Conservation (phyloP, 2,329 filamentous ascomycete species). For the Calonectria honghensis region DNA sequence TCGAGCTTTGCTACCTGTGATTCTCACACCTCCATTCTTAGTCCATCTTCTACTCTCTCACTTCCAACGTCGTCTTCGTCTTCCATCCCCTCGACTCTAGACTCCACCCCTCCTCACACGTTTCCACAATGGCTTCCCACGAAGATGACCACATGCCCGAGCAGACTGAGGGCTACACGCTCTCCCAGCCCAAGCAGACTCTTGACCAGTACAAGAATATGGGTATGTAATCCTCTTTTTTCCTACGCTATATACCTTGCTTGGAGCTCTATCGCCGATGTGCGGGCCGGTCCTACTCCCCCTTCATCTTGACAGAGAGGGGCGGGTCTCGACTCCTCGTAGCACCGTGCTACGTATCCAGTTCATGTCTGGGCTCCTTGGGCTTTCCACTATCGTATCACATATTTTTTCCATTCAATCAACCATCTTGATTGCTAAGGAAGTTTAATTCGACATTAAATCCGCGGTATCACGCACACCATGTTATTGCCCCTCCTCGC, state of each 20-base stretch:
- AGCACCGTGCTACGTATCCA: conserved; percentile 2
- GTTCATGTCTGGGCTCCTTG: neutral
- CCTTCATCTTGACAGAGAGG: conserved; percentile 28
- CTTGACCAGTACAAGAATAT: conserved; percentile 95
- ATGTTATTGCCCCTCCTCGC: conserved; percentile 17
- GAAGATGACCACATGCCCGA: conserved; percentile 90
- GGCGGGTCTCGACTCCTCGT: conserved; percentile 26
- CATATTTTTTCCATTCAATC: neutral
- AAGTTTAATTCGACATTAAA: conserved; percentile 21
- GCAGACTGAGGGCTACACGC: conserved; percentile 96
- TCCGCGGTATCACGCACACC: neutral
- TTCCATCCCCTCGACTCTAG: conserved; percentile 34
- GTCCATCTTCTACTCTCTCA: conserved; percentile 20
- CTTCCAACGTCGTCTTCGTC: conserved; percentile 27
- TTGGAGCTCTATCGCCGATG: conserved; percentile 43
- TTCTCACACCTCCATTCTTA: conserved; percentile 21
- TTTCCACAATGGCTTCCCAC: conserved; percentile 77
- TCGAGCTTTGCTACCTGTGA: conserved; percentile 2
- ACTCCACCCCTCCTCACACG: conserved; percentile 47
- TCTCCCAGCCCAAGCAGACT: conserved; percentile 97
- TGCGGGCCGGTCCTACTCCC: conserved; percentile 36
- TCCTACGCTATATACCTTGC: conserved; percentile 11
- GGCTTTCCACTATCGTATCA: neutral
- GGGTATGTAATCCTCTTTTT: conserved; percentile 74
- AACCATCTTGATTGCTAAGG: neutral